phyloP scores from a whole-genome alignment of 768 basidiomycete species.

The Hygrophorus pudorinus region DNA sequence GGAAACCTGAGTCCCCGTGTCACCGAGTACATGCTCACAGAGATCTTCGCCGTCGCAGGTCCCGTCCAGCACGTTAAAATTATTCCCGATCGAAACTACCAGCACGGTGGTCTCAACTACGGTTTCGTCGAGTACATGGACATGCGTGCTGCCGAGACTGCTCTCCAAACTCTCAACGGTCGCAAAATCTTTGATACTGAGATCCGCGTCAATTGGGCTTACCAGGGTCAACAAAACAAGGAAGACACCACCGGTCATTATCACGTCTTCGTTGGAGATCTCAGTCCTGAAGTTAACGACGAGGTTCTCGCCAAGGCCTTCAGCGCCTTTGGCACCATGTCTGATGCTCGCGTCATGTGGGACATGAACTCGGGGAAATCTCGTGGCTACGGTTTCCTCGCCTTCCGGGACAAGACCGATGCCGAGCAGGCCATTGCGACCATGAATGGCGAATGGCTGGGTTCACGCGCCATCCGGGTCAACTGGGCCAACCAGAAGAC shows the following conservation, averaged over 20 bases:
- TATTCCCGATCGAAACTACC: constrained; percentile 98
- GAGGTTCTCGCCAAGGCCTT: constrained; percentile 96
- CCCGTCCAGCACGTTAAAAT: constrained; percentile 99
- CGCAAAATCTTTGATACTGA: constrained; percentile 99
- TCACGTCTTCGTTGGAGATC: constrained; percentile 99
- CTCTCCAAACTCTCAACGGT: constrained; percentile 96
- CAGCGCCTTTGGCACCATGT: constrained; percentile 91
- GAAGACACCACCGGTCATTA: constrained; percentile 97
- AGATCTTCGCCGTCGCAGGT: constrained; percentile 94
- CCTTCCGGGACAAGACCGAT: constrained; percentile 97
- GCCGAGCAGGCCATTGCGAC: constrained; percentile 99
- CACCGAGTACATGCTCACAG: constrained; percentile 98
- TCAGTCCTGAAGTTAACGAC: constrained; percentile 97
- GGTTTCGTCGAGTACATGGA: constrained; percentile 99
- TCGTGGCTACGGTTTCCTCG: constrained; percentile 96
- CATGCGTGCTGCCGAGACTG: constrained; percentile 97
- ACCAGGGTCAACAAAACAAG: constrained; percentile 96
- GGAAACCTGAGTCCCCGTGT: constrained; percentile 97
- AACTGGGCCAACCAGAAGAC: constrained; percentile 99
- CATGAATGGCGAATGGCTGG: constrained; percentile 99
- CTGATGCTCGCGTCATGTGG: constrained; percentile 99
- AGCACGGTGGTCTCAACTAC: constrained; percentile 98
- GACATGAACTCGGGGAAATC: constrained; percentile 99
- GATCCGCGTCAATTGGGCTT: constrained; percentile 99
- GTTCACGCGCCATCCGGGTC: constrained; percentile 95